A percentile compares a stretch with the other conserved stretches of the same genome.
Evolutionary conservation across 2,329 filamentous ascomycete genomes (phyloP).

Genomic region (Colletotrichum theobromicola): DNA sequence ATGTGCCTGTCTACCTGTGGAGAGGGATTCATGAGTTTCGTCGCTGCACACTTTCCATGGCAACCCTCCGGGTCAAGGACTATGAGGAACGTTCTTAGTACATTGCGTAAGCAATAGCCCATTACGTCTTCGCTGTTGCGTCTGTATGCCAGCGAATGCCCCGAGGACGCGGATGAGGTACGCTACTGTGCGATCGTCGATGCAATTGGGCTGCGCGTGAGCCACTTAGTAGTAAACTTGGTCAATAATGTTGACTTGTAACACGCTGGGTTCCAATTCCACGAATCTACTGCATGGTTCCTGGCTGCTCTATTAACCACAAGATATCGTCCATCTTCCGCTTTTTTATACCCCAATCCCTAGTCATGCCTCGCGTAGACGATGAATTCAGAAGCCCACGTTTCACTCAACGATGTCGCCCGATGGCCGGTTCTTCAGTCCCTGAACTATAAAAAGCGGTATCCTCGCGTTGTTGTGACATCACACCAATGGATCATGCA

Average conservation of each 20-base stretch:
- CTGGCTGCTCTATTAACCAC: neutral
- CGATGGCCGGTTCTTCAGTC: no score
- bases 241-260: neutral
- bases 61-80: neutral
- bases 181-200: neutral
- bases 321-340: neutral
- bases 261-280: neutral
- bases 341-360: neutral
- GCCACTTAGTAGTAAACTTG: neutral
- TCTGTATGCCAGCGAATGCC: neutral
- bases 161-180: neutral
- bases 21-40: neutral
- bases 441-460: no score
- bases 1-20: no score
- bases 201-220: no score
- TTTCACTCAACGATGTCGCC: no score
- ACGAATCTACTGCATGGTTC: neutral
- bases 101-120: fast-evolving
- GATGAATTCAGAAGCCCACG: no score
- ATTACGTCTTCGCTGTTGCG: neutral
- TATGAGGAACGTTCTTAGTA: neutral
- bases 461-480: no score
- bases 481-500: no score
- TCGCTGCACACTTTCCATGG: neutral
- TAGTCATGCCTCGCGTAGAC: no score